Evolutionary conservation across 2,329 filamentous ascomycete species (phyloP), one percentile per base, ranked within the genome.

Genomic region (Phaeoacremonium minimum): DNA sequence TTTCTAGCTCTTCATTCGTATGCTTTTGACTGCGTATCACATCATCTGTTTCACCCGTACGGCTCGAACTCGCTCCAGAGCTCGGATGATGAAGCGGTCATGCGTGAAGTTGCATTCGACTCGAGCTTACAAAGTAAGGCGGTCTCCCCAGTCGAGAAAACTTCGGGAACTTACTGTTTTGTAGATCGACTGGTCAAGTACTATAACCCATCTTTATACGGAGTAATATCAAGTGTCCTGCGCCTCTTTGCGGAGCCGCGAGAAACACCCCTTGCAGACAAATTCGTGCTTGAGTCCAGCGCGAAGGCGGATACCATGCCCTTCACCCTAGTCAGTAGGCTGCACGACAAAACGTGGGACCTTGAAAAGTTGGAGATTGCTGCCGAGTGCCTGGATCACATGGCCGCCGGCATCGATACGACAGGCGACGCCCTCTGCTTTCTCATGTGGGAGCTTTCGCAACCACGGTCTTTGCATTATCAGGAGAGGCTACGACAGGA

Each of bases 371-470:
- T 75, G 4, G 71, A 80, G 47, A 71, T 77, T 44, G 80, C 80
- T 0, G 80, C 81, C 15, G 83, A 87, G 56, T 83, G 78, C 47
- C 71, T 83, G 38, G 82, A 86, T 47, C 82, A 86, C 53, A 79
- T 86, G 75, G 78, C 75, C 0, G 82, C 82, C 0, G 83, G 82
- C 1, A 84, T 86, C 41, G 82, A 86, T 47, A 86, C 83, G 1
- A 85, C 82, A 0, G 80, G 81, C 13, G 82, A 86, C 46, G 79
- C 70, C 0, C 63, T 86, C 0, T 85, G 80, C 49, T 85, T 85
- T 50, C 63, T 86, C 11, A 81, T 87, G 75, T 82, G 80, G 71
- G 74, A 85, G 51, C 64, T 87, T 3, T 86, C 82, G 2, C 74
- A 77, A 44, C 75, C 78, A 3, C 57, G 67, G 7, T 80, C 73